Percentiles rank a stretch among this genome's conserved stretches.
Evolutionary conservation across 805 yeast species (phyloP).

Genomic region (Candida wancherniae): DNA sequence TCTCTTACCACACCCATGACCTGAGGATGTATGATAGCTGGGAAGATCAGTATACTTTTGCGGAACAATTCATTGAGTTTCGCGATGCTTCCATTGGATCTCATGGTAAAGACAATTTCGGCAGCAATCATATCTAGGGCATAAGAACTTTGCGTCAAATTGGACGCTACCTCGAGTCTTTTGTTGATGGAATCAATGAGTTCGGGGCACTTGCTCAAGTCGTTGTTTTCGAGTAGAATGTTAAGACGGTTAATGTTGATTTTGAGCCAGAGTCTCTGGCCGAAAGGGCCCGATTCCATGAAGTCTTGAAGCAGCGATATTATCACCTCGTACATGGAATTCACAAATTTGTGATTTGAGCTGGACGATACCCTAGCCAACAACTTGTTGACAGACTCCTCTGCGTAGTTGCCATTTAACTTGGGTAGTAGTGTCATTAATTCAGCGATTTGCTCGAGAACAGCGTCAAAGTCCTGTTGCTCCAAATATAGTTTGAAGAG

Average conservation of each 20-base stretch:
- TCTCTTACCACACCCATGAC: conserved; percentile 72
- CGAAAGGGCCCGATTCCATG: conserved; percentile 16
- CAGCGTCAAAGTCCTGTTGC: conserved; percentile 19
- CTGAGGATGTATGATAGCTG: conserved; percentile 72
- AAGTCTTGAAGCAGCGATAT: conserved; percentile 21
- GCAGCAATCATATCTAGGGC: conserved; percentile 62
- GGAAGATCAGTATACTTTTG: conserved; percentile 38
- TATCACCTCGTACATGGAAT: conserved; percentile 28
- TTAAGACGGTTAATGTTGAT: conserved; percentile 43
- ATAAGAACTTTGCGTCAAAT: conserved; percentile 42
- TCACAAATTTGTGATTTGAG: conserved; percentile 25
- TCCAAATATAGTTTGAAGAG: conserved; percentile 32
- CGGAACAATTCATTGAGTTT: conserved; percentile 46
- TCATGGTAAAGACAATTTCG: conserved; percentile 50
- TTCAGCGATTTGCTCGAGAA: conserved; percentile 20
- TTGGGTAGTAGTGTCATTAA: conserved; percentile 21
- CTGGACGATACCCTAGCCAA: conserved; percentile 29
- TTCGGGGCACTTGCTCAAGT: conserved; percentile 28
- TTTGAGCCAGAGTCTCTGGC: conserved; percentile 42
- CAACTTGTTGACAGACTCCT: conserved; percentile 35
- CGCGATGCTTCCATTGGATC: conserved; percentile 27
- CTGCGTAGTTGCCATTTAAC: conserved; percentile 34
- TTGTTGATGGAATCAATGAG: conserved; percentile 35
- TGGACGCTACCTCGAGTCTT: conserved; percentile 36
- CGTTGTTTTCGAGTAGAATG: conserved; percentile 26